Conservation (phyloP, 1,284 basidiomycete genomes). For the Caloboletus firmus region DNA sequence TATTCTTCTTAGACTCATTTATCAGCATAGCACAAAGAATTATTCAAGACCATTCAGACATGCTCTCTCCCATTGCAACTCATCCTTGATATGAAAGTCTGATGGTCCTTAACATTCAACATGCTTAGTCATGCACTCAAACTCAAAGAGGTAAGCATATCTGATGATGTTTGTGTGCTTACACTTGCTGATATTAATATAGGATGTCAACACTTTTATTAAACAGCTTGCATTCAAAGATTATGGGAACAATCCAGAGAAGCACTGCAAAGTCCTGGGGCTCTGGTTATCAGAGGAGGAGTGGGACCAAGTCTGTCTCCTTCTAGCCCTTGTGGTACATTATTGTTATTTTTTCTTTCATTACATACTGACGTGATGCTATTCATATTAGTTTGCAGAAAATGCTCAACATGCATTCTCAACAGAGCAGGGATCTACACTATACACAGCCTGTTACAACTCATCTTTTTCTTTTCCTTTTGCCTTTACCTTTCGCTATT, state of each 20-base stretch:
- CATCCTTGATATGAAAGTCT: conserved; percentile 26
- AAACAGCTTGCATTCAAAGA: conserved; percentile 8
- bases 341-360: neutral
- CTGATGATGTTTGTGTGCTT: neutral
- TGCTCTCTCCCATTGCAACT: conserved; percentile 10
- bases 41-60: conserved; percentile 21
- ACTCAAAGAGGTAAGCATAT: conserved; percentile 11
- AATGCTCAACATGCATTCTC: conserved; percentile 18
- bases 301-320: neutral
- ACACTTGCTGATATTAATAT: neutral
- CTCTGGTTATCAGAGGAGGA: conserved; percentile 6
- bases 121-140: conserved; percentile 19
- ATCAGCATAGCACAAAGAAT: conserved; percentile 23
- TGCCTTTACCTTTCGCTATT: no score
- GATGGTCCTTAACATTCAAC: conserved; percentile 24
- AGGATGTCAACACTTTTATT: conserved; percentile 7
- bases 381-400: conserved; percentile 12
- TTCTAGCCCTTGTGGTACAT: conserved; percentile 3
- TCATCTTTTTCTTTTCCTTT: no score
- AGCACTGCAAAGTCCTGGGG: neutral
- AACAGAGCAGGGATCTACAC: conserved; percentile 1
- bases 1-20: conserved; percentile 16
- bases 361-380: neutral
- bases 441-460: conserved; percentile 1
- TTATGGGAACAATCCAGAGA: neutral